phyloP scores from a whole-genome alignment of 1,139 yeast genomes.

The Scheffersomyces segobiensis region DNA sequence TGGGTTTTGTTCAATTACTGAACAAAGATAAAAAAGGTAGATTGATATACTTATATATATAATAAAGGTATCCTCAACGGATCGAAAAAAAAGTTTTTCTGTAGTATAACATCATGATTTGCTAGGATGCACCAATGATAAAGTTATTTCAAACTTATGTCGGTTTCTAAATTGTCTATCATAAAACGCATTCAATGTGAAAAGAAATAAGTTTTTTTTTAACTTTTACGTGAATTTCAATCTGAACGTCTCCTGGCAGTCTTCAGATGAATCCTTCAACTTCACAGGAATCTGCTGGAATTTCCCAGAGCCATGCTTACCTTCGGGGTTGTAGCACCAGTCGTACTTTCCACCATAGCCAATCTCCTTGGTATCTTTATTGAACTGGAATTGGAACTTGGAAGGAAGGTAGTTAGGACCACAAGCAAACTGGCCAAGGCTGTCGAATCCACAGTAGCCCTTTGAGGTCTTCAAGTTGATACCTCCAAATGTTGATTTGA shows the following conservation, averaged over 20 bases:
- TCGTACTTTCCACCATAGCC: slow-evolving; percentile 62
- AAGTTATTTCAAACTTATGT: not conserved
- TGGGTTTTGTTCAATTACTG: slow-evolving; percentile 11
- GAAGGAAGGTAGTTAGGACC: slow-evolving; percentile 26
- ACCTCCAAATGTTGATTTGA: slow-evolving; percentile 68
- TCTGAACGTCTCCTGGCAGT: slow-evolving; percentile 45
- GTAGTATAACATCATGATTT: not conserved
- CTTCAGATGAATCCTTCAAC: slow-evolving; percentile 39
- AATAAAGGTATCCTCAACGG: slow-evolving; percentile 45
- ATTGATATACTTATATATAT: slow-evolving; percentile 18
- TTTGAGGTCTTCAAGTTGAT: slow-evolving; percentile 62
- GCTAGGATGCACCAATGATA: not conserved
- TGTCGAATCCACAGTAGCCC: slow-evolving; percentile 68
- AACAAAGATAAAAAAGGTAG: slow-evolving; percentile 19
- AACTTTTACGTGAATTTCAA: slow-evolving; percentile 17
- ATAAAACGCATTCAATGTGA: not conserved
- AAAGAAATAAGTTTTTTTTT: not conserved
- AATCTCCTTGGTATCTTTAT: slow-evolving; percentile 45
- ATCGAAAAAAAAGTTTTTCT: slow-evolving; percentile 13
- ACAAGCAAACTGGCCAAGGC: slow-evolving; percentile 33
- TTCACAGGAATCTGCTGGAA: slow-evolving; percentile 55
- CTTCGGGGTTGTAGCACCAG: slow-evolving; percentile 61
- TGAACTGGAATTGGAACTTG: slow-evolving; percentile 56
- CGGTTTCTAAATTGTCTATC: not conserved
- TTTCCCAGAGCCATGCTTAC: slow-evolving; percentile 42